Percentiles rank a stretch among this genome's conserved stretches.
Evolutionary conservation across 1,139 yeast genomes (phyloP).

Genomic region (Geotrichum phurueaensis): DNA sequence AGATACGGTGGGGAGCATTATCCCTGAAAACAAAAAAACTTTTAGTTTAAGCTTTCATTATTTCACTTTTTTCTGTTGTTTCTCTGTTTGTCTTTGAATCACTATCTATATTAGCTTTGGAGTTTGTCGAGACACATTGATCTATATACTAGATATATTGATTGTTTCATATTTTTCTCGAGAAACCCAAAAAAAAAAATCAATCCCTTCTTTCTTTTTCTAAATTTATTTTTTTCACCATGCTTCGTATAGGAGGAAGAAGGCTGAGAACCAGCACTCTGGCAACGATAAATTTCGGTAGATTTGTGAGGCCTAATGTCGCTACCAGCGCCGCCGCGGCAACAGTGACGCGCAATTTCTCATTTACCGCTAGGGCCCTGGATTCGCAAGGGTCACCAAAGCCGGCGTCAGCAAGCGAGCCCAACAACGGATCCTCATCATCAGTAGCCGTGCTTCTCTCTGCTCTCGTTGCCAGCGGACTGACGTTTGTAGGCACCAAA

Average conservation of each 20-base stretch:
- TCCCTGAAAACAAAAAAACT: no score
- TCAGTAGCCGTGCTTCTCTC: neutral
- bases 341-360: neutral
- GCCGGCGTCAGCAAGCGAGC: neutral
- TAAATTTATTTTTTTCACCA: neutral
- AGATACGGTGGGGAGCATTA: no score
- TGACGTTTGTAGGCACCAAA: constrained; percentile 7
- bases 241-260: neutral
- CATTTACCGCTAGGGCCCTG: neutral
- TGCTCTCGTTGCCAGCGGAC: constrained; percentile 1
- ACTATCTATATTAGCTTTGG: no score
- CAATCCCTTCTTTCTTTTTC: no score
- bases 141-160: no score
- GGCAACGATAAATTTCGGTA: neutral
- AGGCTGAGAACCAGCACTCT: neutral
- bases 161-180: neutral
- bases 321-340: neutral
- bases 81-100: no score
- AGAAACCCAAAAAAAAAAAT: neutral
- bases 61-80: no score
- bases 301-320: neutral
- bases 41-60: no score
- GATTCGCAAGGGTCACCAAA: neutral
- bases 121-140: no score
- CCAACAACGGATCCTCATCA: neutral